Evolutionary conservation across 371 early-diverging fungal genomes (phyloP).

Genomic region (Syncephalis plumigaleata): DNA sequence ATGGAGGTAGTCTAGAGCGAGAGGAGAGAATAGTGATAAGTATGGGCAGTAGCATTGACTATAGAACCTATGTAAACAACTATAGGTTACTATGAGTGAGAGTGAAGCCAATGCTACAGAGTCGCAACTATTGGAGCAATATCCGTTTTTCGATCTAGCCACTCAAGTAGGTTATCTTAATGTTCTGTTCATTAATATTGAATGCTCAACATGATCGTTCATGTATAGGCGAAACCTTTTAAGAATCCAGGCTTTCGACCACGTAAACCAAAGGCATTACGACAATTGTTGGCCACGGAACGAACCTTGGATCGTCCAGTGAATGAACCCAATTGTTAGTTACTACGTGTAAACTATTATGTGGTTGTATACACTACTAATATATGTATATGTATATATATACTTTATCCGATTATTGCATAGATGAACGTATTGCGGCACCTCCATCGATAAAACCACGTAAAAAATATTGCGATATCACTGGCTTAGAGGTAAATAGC

Average conservation of each 20-base stretch:
- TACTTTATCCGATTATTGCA: conserved; percentile 39
- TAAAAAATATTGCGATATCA: conserved; percentile 85
- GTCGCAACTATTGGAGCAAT: background rate
- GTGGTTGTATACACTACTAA: background rate
- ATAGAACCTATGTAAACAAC: too few species aligned
- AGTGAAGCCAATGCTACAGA: background rate
- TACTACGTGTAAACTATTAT: background rate
- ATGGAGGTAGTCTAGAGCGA: too few species aligned
- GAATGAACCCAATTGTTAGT: conserved; percentile 47
- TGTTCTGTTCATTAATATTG: too few species aligned
- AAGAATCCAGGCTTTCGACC: conserved; percentile 42
- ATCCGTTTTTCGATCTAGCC: too few species aligned
- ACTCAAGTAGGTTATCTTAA: too few species aligned
- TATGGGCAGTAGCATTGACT: background rate
- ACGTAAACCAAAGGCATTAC: conserved; percentile 55
- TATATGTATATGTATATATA: background rate
- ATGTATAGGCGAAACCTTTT: conserved; percentile 22
- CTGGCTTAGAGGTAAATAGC: conserved; percentile 44
- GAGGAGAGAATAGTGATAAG: too few species aligned
- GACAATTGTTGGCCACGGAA: conserved; percentile 58
- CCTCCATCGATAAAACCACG: conserved; percentile 67
- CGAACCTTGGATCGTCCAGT: conserved; percentile 36
- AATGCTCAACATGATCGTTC: background rate
- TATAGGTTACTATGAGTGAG: background rate
- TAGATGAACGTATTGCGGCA: conserved; percentile 35